Conservation (phyloP, 257 asterid species). For the Apocynum venetum region DNA sequence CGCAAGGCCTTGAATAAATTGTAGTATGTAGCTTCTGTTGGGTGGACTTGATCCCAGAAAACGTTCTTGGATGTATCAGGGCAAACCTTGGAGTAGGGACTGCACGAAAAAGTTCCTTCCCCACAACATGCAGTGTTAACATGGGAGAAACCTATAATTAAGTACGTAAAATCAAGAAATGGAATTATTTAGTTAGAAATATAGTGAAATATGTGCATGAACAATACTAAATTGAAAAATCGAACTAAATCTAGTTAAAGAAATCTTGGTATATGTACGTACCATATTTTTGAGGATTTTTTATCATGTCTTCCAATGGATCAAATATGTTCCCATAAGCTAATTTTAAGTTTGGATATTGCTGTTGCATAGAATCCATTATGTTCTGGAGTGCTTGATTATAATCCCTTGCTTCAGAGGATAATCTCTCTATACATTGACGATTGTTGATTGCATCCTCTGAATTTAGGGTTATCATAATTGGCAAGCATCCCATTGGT, state of each 20-base stretch:
- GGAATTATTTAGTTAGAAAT: too few relatives aligned
- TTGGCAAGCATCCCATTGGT: conserved; percentile 73
- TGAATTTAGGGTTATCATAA: conserved; percentile 36
- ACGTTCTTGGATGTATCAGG: conserved; percentile 43
- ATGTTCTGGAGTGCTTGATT: conserved; percentile 38
- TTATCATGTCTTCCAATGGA: conserved; percentile 45
- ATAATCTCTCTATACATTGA: conserved; percentile 39
- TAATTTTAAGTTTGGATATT: conserved; percentile 12
- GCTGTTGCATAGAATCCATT: conserved; percentile 14
- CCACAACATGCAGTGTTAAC: conserved; percentile 60
- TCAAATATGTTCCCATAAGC: conserved; percentile 36
- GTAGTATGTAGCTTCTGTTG: conserved; percentile 47
- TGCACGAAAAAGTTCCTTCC: conserved; percentile 43
- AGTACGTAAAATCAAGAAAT: too few relatives aligned
- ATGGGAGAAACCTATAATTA: conserved; percentile 36
- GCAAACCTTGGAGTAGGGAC: conserved; percentile 32
- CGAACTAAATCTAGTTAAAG: too few relatives aligned
- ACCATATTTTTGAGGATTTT: conserved; percentile 48
- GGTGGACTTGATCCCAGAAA: conserved; percentile 68
- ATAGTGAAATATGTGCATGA: too few relatives aligned
- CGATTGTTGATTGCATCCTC: conserved; percentile 27
- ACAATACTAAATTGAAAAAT: not conserved
- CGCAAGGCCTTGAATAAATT: conserved; percentile 26
- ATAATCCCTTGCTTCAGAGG: conserved; percentile 45
- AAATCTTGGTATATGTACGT: not conserved